Percentiles rank a stretch among this genome's conserved stretches.
These are phyloP conservation scores for Monocercomonoides exilis DNA, from an alignment of 78 protist genomes.

Conservation along the genomic window DNA sequence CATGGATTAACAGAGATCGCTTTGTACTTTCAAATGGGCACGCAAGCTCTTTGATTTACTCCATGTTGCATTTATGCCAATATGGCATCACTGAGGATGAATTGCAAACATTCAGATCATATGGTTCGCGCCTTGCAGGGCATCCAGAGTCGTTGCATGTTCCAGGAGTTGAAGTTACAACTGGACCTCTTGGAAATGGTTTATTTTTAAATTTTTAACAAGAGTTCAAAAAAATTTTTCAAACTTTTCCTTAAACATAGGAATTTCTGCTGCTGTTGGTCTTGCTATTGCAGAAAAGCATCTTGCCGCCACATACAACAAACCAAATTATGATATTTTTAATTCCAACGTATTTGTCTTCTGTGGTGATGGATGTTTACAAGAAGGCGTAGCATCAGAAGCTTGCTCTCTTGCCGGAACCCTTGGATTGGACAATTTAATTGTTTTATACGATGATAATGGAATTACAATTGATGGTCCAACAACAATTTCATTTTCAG, in stretches of 20 bases:
- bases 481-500: constrained; percentile 85
- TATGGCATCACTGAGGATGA: constrained; percentile 79
- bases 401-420: constrained; percentile 97
- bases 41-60: constrained; percentile 91
- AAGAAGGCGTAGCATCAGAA: constrained; percentile 86
- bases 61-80: constrained; percentile 84
- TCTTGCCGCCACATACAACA: constrained; percentile 83
- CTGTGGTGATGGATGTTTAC: constrained; percentile 95
- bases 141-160: constrained; percentile 87
- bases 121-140: constrained; percentile 78
- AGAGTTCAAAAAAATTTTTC: no score
- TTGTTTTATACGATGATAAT: constrained; percentile 93
- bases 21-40: constrained; percentile 97
- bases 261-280: constrained; percentile 90
- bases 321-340: constrained; percentile 61
- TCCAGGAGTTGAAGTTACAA: constrained; percentile 94
- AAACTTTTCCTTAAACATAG: background rate
- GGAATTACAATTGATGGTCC: constrained; percentile 90
- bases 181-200: constrained; percentile 99
- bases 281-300: constrained; percentile 74
- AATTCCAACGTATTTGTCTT: constrained; percentile 78
- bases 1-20: constrained; percentile 82
- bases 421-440: constrained; percentile 75
- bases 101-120: constrained; percentile 75
- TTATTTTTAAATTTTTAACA: no score